Evolutionary conservation across 2,329 filamentous ascomycete species (phyloP).

Genomic region (Chaetomiaceae sp.): DNA sequence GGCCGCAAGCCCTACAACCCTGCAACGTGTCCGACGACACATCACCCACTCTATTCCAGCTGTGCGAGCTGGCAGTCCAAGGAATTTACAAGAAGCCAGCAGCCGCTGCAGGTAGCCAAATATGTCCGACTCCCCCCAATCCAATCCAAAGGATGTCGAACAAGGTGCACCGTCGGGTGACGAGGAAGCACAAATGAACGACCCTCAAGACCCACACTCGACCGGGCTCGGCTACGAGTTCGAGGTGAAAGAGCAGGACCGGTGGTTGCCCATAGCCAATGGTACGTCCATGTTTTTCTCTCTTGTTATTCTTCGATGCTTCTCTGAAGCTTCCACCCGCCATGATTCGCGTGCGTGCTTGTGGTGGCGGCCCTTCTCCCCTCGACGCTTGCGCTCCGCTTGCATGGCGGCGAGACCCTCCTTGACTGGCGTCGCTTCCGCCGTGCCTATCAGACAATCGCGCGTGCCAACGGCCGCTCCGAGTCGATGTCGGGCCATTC

Average conservation of each 20-base stretch:
- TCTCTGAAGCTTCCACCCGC: constrained; percentile 46
- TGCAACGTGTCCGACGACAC: constrained; percentile 61
- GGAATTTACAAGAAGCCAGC: constrained; percentile 58
- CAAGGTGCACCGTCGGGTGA: constrained; percentile 88
- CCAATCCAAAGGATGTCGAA: constrained; percentile 93
- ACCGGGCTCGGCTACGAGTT: constrained; percentile 81
- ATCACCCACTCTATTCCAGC: constrained; percentile 52
- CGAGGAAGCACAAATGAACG: constrained; percentile 93
- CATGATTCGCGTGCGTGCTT: constrained; percentile 35
- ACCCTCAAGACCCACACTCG: constrained; percentile 72
- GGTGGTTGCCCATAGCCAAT: constrained; percentile 99
- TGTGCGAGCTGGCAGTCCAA: constrained; percentile 55
- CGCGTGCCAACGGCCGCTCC: constrained; percentile 22
- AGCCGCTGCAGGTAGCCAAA: constrained; percentile 68
- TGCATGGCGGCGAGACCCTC: constrained; percentile 31
- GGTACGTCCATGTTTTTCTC: constrained; percentile 65
- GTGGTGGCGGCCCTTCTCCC: constrained; percentile 26
- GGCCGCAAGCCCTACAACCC: constrained; percentile 50
- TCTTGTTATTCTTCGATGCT: constrained; percentile 35
- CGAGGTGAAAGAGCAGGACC: constrained; percentile 98
- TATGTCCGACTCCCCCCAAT: constrained; percentile 86
- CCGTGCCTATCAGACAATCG: constrained; percentile 39
- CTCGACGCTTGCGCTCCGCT: constrained; percentile 27
- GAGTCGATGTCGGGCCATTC: constrained; percentile 56
- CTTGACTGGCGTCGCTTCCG: constrained; percentile 45